phyloP scores from a whole-genome alignment of 805 yeast species.

The Pichia occidentalis region DNA sequence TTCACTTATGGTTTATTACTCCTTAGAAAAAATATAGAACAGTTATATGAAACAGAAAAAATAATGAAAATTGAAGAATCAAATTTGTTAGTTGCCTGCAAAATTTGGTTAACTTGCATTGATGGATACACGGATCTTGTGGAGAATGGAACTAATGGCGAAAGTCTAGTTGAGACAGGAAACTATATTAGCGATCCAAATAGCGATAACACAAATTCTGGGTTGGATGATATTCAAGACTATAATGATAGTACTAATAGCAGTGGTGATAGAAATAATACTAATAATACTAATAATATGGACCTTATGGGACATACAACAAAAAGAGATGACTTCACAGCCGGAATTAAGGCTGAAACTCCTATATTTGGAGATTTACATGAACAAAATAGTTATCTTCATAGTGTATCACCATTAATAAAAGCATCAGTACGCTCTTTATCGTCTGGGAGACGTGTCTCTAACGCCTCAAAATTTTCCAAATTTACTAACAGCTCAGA shows the following conservation, averaged over 20 bases:
- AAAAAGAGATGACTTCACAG: too few species aligned
- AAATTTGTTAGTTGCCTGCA: constrained; percentile 30
- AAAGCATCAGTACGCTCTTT: too few species aligned
- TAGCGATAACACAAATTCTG: too few species aligned
- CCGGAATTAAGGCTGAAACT: too few species aligned
- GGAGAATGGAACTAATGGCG: background rate
- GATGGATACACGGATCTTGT: constrained; percentile 10
- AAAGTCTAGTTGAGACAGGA: background rate
- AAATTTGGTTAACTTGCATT: constrained; percentile 29
- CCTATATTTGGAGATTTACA: too few species aligned
- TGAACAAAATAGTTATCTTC: too few species aligned
- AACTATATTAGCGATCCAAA: too few species aligned
- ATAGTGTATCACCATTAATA: constrained; percentile 4
- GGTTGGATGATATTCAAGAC: too few species aligned
- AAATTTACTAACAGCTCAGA: constrained; percentile 4
- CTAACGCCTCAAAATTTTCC: constrained; percentile 3
- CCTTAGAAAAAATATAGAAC: constrained; percentile 42
- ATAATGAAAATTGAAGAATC: constrained; percentile 26
- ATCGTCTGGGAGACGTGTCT: constrained; percentile 1
- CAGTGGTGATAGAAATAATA: too few species aligned
- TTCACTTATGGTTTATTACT: constrained; percentile 46
- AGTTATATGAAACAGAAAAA: constrained; percentile 30
- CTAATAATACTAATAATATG: too few species aligned
- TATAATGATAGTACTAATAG: too few species aligned
- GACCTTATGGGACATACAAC: too few species aligned